Evolutionary conservation across 2,329 filamentous ascomycete species (phyloP).

Genomic region (Clarireedia monteithiana): DNA sequence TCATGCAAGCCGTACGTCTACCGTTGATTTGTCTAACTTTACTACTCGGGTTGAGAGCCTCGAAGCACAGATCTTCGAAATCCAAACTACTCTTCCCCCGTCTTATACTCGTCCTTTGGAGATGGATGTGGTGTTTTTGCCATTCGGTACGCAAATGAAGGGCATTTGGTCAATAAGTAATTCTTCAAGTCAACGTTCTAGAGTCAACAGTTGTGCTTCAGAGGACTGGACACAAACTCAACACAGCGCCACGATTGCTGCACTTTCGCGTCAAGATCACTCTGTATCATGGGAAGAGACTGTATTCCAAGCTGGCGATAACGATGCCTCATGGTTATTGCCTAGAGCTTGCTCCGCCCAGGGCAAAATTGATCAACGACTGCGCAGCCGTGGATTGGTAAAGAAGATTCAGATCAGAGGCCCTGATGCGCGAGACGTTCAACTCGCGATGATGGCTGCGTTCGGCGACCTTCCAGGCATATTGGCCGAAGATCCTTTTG

Average conservation of each 20-base stretch:
- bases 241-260: constrained; percentile 20
- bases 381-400: constrained; percentile 67
- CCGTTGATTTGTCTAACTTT: constrained; percentile 31
- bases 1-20: constrained; percentile 31
- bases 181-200: constrained; percentile 29
- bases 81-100: constrained; percentile 38
- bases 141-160: constrained; percentile 50
- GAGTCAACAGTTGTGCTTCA: constrained; percentile 32
- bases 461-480: constrained; percentile 50
- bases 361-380: constrained; percentile 57
- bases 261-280: constrained; percentile 20
- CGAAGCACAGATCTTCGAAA: constrained; percentile 32
- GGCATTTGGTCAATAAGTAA: constrained; percentile 45
- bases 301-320: constrained; percentile 13
- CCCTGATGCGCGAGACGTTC: constrained; percentile 59
- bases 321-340: constrained; percentile 36
- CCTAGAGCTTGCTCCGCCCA: constrained; percentile 60
- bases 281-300: constrained; percentile 22
- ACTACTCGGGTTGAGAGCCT: constrained; percentile 37
- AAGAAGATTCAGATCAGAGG: constrained; percentile 54
- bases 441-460: constrained; percentile 51
- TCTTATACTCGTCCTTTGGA: constrained; percentile 59
- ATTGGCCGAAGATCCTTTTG: constrained; percentile 22
- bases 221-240: constrained; percentile 40
- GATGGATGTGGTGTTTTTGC: constrained; percentile 68